Percentiles rank a stretch among this genome's conserved stretches.
Evolutionary conservation across 2,329 filamentous ascomycete genomes (phyloP).

Genomic region (Daldinia sp.): DNA sequence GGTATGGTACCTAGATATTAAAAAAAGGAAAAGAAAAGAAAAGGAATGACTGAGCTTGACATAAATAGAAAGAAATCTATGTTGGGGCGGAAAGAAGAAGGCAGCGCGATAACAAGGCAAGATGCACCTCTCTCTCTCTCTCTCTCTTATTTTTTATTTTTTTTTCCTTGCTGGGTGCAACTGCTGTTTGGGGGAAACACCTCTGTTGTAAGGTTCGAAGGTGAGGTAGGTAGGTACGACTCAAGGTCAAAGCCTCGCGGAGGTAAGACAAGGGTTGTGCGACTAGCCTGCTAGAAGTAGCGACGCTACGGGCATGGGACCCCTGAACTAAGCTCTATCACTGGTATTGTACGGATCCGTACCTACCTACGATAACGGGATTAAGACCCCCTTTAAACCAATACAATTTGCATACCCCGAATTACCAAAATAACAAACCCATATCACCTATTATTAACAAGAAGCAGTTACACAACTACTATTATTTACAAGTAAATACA

Average conservation of each 20-base stretch:
- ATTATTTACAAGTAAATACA: no score
- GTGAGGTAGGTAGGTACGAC: conserved; percentile 16
- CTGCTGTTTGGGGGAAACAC: conserved; percentile 15
- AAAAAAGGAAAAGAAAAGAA: conserved; percentile 11
- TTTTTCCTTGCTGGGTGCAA: not conserved
- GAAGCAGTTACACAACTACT: no score
- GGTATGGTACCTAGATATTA: no score
- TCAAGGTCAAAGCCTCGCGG: conserved; percentile 22
- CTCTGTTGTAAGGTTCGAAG: not conserved
- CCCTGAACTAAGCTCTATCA: conserved; percentile 1
- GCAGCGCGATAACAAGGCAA: conserved; percentile 2
- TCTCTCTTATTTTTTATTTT: no score
- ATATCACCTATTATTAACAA: no score
- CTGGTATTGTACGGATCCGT: not conserved
- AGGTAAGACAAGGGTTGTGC: conserved; percentile 15
- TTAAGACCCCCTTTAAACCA: no score
- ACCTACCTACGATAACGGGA: not conserved
- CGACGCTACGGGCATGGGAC: not conserved
- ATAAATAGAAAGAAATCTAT: not conserved
- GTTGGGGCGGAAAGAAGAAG: conserved; percentile 1
- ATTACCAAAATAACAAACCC: no score
- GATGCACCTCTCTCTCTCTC: no score
- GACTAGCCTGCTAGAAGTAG: conserved; percentile 7
- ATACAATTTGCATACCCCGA: no score
- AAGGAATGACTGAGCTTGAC: conserved; percentile 32